Percentiles rank a stretch among this genome's conserved stretches.
These are phyloP conservation scores for Sporisorium iseilematis-ciliati DNA, from an alignment of 1,284 basidiomycete genomes.

Conservation along the genomic window DNA sequence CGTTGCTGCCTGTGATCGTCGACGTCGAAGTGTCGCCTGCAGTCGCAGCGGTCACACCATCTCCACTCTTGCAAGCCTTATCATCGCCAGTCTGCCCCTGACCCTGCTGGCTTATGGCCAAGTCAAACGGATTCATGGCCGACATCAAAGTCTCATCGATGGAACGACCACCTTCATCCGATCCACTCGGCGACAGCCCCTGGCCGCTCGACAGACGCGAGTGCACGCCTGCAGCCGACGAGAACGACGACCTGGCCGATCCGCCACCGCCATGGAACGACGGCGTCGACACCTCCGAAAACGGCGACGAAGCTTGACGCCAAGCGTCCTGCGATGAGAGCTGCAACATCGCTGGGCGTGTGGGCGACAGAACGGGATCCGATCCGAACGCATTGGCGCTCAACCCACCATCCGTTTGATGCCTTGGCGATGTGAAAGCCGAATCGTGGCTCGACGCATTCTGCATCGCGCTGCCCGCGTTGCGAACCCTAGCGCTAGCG, in stretches of 20 bases:
- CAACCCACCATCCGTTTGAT: conserved; percentile 5
- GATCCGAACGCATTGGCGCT: conserved; percentile 2
- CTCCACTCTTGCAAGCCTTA: background rate
- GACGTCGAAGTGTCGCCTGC: conserved; percentile 32
- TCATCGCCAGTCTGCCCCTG: conserved; percentile 1
- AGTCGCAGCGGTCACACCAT: background rate
- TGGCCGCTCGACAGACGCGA: conserved; percentile 31
- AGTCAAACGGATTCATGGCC: conserved; percentile 43
- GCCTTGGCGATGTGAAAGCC: conserved; percentile 9
- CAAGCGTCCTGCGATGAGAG: conserved; percentile 30
- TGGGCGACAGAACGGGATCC: conserved; percentile 18
- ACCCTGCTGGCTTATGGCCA: conserved; percentile 30
- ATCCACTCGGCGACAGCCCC: conserved; percentile 23
- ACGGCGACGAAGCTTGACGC: conserved; percentile 48
- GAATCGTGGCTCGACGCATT: conserved; percentile 18
- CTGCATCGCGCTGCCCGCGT: conserved; percentile 13
- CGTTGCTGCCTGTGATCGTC: conserved; percentile 45
- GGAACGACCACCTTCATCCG: conserved; percentile 14
- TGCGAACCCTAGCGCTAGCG: conserved; percentile 14
- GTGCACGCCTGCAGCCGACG: conserved; percentile 31
- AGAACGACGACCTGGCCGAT: conserved; percentile 46
- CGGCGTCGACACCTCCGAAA: conserved; percentile 44
- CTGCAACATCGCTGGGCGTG: conserved; percentile 17
- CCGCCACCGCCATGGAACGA: conserved; percentile 35
- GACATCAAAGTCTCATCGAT: conserved; percentile 39